Conservation (phyloP, 306 rosid species). For the Medicago truncatula region MtrunA17r5.0-ANR NC_053045.1:60453501-60454000, state of each 20-base stretch:
- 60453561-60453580: conserved; percentile 93
- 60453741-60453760: conserved; percentile 84
- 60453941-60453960: too few relatives aligned
- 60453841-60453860: not conserved
- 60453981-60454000: too few relatives aligned
- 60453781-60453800: conserved; percentile 28
- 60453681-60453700: conserved; percentile 75
- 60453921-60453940: too few relatives aligned
- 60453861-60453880: not conserved
- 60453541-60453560: conserved; percentile 92
- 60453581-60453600: conserved; percentile 56
- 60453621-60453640: conserved; percentile 32
- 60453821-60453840: conserved; percentile 1
- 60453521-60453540: conserved; percentile 88
- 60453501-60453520: conserved; percentile 66
- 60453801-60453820: not conserved
- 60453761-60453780: conserved; percentile 47
- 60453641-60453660: conserved; percentile 24
- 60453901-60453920: too few relatives aligned
- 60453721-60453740: conserved; percentile 86
- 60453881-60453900: too few relatives aligned
- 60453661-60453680: conserved; percentile 57
- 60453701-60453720: conserved; percentile 85
- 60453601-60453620: conserved; percentile 18
- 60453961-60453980: too few relatives aligned